Percentiles rank a stretch among this genome's conserved stretches.
These are phyloP conservation scores for Eucalyptus polybractea DNA, from an alignment of 345 rosid species.

Conservation along the genomic window DNA sequence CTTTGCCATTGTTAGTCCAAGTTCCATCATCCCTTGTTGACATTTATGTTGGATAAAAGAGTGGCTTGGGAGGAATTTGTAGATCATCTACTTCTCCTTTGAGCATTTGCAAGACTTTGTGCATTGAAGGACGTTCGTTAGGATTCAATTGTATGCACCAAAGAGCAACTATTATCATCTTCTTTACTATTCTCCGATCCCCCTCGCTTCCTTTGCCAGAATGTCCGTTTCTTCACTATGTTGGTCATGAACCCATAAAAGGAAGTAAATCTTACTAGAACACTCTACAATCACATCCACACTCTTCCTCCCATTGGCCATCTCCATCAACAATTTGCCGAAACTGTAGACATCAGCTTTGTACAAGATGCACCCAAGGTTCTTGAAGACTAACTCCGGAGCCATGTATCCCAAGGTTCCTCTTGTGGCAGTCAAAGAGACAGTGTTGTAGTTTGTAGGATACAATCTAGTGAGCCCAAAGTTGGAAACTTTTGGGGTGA, in stretches of 20 bases:
- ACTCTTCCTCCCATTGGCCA: not conserved
- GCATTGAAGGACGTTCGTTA: fast-evolving
- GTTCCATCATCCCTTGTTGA: not conserved
- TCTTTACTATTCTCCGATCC: not conserved
- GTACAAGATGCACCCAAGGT: not conserved
- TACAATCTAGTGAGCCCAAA: not conserved
- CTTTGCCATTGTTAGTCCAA: not conserved
- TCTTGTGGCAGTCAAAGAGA: fast-evolving
- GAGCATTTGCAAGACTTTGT: not conserved
- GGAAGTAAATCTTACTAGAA: not conserved
- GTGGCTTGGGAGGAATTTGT: not conserved
- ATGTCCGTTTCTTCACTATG: not conserved
- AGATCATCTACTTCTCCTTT: not conserved
- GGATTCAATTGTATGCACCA: not conserved
- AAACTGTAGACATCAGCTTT: not conserved
- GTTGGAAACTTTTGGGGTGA: not conserved
- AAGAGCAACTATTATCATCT: not conserved
- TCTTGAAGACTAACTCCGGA: not conserved
- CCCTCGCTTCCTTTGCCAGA: fast-evolving
- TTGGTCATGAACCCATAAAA: not conserved
- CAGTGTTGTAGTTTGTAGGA: fast-evolving
- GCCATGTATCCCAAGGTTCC: not conserved
- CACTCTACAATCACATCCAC: not conserved
- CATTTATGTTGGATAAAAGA: not conserved
- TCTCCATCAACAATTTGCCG: not conserved